phyloP scores from a whole-genome alignment of 192 early-diverging fungal species.

The Neocallimastix lanati region DNA sequence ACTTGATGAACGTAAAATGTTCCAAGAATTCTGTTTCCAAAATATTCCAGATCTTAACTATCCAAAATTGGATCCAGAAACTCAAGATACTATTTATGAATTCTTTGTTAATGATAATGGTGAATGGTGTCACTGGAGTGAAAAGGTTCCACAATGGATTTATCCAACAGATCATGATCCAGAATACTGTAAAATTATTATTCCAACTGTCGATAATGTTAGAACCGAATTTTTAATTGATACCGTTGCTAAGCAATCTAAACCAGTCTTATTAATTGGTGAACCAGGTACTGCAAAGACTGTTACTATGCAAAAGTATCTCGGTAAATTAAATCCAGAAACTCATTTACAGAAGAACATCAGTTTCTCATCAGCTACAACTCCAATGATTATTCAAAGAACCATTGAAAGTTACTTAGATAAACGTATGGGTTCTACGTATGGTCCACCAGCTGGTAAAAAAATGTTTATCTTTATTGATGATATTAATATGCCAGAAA shows the following conservation, averaged over 20 bases:
- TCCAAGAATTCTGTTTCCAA: slow-evolving; percentile 27
- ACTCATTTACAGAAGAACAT: slow-evolving; percentile 37
- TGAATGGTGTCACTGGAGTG: slow-evolving; percentile 41
- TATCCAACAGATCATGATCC: slow-evolving; percentile 37
- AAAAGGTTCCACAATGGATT: slow-evolving; percentile 25
- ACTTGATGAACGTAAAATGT: slow-evolving; percentile 41
- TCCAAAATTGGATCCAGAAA: slow-evolving; percentile 26
- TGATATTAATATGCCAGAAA: slow-evolving; percentile 50
- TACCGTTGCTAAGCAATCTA: slow-evolving; percentile 28
- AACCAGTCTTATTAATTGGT: slow-evolving; percentile 37
- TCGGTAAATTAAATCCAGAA: slow-evolving; percentile 39
- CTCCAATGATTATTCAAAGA: slow-evolving; percentile 32
- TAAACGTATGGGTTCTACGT: slow-evolving; percentile 45
- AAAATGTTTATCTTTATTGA: slow-evolving; percentile 47
- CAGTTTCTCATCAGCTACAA: slow-evolving; percentile 38
- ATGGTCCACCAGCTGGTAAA: slow-evolving; percentile 45
- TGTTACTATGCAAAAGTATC: slow-evolving; percentile 35
- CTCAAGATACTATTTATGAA: slow-evolving; percentile 37
- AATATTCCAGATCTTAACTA: slow-evolving; percentile 31
- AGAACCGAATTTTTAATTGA: slow-evolving; percentile 40
- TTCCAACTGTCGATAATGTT: slow-evolving; percentile 45
- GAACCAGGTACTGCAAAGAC: slow-evolving; percentile 48
- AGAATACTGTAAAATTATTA: slow-evolving; percentile 43
- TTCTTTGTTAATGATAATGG: slow-evolving; percentile 37
- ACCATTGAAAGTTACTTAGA: slow-evolving; percentile 46